A percentile compares a stretch with the other conserved stretches of the same genome.
These are phyloP conservation scores for Plasmodium inui DNA, from an alignment of 169 alveolate genomes.

Conservation along the genomic window DNA sequence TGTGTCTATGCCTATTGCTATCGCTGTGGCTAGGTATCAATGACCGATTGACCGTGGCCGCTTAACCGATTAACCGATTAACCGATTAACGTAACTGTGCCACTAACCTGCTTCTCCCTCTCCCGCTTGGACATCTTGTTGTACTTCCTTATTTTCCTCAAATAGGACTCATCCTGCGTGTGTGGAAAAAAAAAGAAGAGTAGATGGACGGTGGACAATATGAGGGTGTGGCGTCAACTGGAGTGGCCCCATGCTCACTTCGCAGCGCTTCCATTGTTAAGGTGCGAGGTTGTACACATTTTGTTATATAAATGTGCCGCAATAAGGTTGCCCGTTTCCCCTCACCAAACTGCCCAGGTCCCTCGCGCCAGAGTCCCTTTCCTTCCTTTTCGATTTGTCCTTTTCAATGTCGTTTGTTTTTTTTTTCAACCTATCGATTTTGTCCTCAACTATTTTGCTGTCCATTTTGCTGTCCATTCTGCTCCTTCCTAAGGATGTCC, in stretches of 20 bases:
- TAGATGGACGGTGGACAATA: not conserved
- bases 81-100: not conserved
- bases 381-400: conserved; percentile 11
- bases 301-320: not conserved
- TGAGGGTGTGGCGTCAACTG: not conserved
- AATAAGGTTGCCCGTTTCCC: not conserved
- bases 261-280: not conserved
- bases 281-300: not conserved
- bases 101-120: conserved; percentile 50
- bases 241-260: not conserved
- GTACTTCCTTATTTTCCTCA: conserved; percentile 33
- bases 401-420: conserved; percentile 83
- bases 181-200: not conserved
- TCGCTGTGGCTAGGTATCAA: not conserved
- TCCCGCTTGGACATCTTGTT: conserved; percentile 60
- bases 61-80: too few relatives aligned
- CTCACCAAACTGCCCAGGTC: conserved; percentile 11
- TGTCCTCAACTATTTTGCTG: not conserved
- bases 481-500: not conserved
- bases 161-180: conserved; percentile 41
- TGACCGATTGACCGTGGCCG: not conserved
- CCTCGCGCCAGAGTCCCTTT: not conserved
- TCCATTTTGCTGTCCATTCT: not conserved
- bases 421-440: conserved; percentile 77
- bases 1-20: too few relatives aligned